Base-by-base conservation (phyloP, 257 asterid genomes). In the Eustoma russellianum region DNA sequence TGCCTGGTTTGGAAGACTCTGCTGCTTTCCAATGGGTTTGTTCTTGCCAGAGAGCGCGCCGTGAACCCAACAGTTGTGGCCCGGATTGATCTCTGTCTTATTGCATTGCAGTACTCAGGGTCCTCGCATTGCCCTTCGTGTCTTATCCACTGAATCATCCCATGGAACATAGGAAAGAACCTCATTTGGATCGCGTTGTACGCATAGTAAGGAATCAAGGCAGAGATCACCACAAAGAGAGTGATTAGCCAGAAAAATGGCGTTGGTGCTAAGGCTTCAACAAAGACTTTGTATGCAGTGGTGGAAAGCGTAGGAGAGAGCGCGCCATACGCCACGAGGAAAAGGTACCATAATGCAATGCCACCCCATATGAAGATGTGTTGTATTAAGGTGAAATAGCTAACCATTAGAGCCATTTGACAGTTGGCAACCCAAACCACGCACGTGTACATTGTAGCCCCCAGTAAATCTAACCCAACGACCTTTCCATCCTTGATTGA, bases 311-410 rank as follows among this genome's bases (percentile, higher is more conserved):
- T 64, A 0, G 80, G 52, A 7, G 86, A 17, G 43, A 92, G 48
- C 6, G 85, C 83, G 19, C 99, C 99, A 6, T 80, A 88, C 9
- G 61, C 77, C 52, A 88, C 41, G 59, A 92, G 83, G 86, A 79
- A 88, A 17, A 92, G 59, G 64, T 92, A 85, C 95, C 97, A 92
- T 0, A 85, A 3, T 1, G 85, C 86, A 17, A 92, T 75, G 13
- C 99, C 77, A n/a, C 99, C 99, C 99, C 99, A 92, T 48, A 92
- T 75, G 65, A 83, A 55, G 41, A 88, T 30, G 57, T 88, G 97
- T 13, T 92, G 97, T 60, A 92, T 78, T 5, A 83, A 57, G 9
- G 97, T 88, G 87, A 92, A 88, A 77, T 92, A 88, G 62, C 88
- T 81, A 56, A 88, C 68, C 13, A 95, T 76, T 0, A 88, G 80